Evolutionary conservation across 2,329 filamentous ascomycete genomes (phyloP), one percentile per base, ranked within the genome.

Genomic region (Colletotrichum tamarilloi): DNA sequence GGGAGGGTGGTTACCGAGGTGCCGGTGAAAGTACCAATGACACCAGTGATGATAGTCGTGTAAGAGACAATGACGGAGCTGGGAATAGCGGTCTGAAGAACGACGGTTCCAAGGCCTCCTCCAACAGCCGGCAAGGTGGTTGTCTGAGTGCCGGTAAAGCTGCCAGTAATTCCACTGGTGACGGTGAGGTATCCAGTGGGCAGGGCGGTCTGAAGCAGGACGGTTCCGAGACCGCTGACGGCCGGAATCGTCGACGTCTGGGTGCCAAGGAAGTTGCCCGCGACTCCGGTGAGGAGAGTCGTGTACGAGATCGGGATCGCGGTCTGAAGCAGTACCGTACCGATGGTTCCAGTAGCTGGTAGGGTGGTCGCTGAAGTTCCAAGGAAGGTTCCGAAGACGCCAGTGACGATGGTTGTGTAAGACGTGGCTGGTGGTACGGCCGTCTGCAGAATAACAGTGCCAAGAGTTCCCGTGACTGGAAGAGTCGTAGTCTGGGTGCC

Each of bases 251-350:
- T 68, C 28, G 65, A 49, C 4, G 65, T 64, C 19, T 64, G 65
- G 16, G 69, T 58, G 4, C 69, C 69, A 2, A 53, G 26, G 26
- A 72, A 72, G 12, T 42, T 59, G 16, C 46, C 69, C 1, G 46
- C 5, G 14, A 68, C 16, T 6, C 69, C 69, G 4, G 65, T 63
- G 19, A 35, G n/a, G 28, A 72, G 5, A 1, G 69, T 72, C 11
- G 65, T 67, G 3, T 68, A 72, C 6, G 65, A 68, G 7, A 66
- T 55, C 6, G 69, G 69, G 16, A 72, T 32, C 3, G 70, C 42
- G 5, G 70, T 69, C 11, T 69, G 38, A 1, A 72, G 12, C 1
- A 60, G 8, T 8, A 72, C 59, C 1, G 70, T 72, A 7, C 52
- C 70, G n/a, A 72, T 22, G 1, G 52, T 64, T 2, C 69, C 69